phyloP scores from a whole-genome alignment of 2,329 filamentous ascomycete genomes.

The Verticillium albo-atrum region DNA sequence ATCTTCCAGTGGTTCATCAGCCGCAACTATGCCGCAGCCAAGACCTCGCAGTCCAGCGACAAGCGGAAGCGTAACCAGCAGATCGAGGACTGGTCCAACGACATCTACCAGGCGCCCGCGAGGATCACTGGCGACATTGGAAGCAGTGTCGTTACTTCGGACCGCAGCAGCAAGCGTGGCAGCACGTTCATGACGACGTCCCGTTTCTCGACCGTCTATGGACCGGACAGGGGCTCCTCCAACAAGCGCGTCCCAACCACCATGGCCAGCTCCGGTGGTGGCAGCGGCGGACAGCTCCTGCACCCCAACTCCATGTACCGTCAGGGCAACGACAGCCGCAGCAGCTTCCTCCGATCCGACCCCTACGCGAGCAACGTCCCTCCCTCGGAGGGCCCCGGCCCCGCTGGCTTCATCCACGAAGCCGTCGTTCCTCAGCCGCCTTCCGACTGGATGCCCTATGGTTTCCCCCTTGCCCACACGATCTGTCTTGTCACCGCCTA shows the following conservation, averaged over 20 bases:
- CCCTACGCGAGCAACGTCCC: constrained; percentile 49
- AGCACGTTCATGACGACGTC: constrained; percentile 89
- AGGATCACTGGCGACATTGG: constrained; percentile 72
- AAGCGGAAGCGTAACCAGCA: constrained; percentile 82
- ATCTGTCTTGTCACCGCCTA: constrained; percentile 96
- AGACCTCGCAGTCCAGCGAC: constrained; percentile 77
- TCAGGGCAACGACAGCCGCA: constrained; percentile 57
- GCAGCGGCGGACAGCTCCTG: constrained; percentile 67
- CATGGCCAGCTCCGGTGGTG: constrained; percentile 83
- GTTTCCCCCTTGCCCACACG: constrained; percentile 87
- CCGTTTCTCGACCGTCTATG: constrained; percentile 88
- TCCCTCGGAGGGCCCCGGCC: constrained; percentile 66
- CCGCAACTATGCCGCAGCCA: constrained; percentile 76
- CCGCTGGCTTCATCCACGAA: constrained; percentile 94
- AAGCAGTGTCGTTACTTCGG: constrained; percentile 56
- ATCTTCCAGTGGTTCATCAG: constrained; percentile 96
- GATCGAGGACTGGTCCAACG: constrained; percentile 97
- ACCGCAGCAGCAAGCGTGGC: constrained; percentile 70
- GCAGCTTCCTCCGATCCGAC: constrained; percentile 61
- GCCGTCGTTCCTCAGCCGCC: constrained; percentile 93
- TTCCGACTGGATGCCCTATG: constrained; percentile 95
- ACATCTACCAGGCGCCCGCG: constrained; percentile 89
- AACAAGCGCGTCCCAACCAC: constrained; percentile 68
- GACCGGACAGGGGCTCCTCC: constrained; percentile 53
- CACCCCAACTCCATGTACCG: constrained; percentile 70